Percentiles rank a stretch among this genome's conserved stretches.
phyloP scores from a whole-genome alignment of 1,284 basidiomycete species.

The Fomes fomentarius region DNA sequence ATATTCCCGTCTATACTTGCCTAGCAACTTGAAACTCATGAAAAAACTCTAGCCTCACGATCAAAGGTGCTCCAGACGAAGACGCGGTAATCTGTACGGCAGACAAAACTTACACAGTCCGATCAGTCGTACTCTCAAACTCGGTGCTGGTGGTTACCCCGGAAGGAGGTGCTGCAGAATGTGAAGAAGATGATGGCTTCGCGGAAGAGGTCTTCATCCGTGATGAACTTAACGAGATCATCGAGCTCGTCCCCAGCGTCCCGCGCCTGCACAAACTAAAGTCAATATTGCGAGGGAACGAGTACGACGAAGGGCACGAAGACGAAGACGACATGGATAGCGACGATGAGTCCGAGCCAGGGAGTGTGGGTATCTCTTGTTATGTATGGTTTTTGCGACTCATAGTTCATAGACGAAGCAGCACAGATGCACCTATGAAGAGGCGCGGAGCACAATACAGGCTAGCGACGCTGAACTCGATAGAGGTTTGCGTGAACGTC shows the following conservation, averaged over 20 bases:
- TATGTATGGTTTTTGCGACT: no score
- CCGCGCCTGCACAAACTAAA: constrained; percentile 76
- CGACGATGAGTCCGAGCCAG: constrained; percentile 39
- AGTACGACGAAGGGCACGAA: constrained; percentile 63
- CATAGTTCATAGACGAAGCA: no score
- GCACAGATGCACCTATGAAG: constrained; percentile 54
- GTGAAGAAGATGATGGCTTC: constrained; percentile 31
- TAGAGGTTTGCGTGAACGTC: constrained; percentile 63
- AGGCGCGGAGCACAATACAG: constrained; percentile 69
- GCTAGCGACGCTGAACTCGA: constrained; percentile 77
- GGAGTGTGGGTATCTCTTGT: no score
- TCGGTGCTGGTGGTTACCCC: constrained; percentile 76
- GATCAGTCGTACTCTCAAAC: constrained; percentile 86
- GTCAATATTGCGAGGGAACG: constrained; percentile 60
- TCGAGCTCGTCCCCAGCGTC: constrained; percentile 76
- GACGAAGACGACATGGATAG: constrained; percentile 45
- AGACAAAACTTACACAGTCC: constrained; percentile 77
- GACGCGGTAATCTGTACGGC: constrained; percentile 88
- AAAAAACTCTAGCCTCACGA: constrained; percentile 55
- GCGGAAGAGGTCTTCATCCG: constrained; percentile 56
- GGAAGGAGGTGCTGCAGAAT: constrained; percentile 39
- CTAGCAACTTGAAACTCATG: background rate
- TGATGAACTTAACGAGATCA: constrained; percentile 74
- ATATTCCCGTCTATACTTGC: background rate
- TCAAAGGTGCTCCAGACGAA: constrained; percentile 82